phyloP scores from a whole-genome alignment of 345 rosid species.

The Camelina neglecta region DNA sequence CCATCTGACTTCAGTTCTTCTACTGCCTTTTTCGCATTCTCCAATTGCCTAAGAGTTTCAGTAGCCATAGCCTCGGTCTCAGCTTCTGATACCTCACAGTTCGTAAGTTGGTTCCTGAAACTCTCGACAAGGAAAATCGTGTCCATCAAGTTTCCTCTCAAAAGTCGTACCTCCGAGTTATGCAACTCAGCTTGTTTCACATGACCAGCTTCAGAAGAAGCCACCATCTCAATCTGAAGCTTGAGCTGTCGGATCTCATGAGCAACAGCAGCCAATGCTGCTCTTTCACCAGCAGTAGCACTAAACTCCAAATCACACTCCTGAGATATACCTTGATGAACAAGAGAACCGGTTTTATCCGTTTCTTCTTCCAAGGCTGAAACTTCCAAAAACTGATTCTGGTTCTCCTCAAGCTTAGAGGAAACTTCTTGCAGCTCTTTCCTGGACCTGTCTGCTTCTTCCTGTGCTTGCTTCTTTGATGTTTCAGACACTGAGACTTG shows the following conservation, averaged over 20 bases:
- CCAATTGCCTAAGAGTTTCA: constrained; percentile 76
- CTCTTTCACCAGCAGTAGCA: constrained; percentile 53
- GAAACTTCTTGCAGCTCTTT: constrained; percentile 61
- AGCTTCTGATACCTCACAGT: constrained; percentile 76
- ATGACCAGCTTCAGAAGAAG: constrained; percentile 64
- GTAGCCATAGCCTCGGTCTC: constrained; percentile 73
- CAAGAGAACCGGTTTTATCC: constrained; percentile 30
- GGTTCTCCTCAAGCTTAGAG: constrained; percentile 64
- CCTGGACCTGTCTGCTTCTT: constrained; percentile 80
- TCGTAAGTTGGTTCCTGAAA: constrained; percentile 71
- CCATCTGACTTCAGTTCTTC: constrained; percentile 67
- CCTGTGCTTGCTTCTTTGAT: constrained; percentile 71
- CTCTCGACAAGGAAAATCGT: constrained; percentile 67
- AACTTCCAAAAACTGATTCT: constrained; percentile 57
- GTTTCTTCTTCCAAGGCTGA: constrained; percentile 59
- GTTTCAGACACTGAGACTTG: constrained; percentile 68
- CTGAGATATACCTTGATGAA: constrained; percentile 53
- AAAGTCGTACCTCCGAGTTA: constrained; percentile 59
- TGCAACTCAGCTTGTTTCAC: constrained; percentile 58
- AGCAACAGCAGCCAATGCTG: constrained; percentile 66
- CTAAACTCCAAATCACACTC: constrained; percentile 62
- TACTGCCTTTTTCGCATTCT: constrained; percentile 69
- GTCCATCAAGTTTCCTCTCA: constrained; percentile 70
- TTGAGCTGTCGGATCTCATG: constrained; percentile 77
- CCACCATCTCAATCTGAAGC: constrained; percentile 64